A percentile compares a stretch with the other conserved stretches of the same genome.
These are phyloP conservation scores for Sarocladiaceae sp. DNA, from an alignment of 2,329 filamentous ascomycete genomes.

Conservation along the genomic window DNA sequence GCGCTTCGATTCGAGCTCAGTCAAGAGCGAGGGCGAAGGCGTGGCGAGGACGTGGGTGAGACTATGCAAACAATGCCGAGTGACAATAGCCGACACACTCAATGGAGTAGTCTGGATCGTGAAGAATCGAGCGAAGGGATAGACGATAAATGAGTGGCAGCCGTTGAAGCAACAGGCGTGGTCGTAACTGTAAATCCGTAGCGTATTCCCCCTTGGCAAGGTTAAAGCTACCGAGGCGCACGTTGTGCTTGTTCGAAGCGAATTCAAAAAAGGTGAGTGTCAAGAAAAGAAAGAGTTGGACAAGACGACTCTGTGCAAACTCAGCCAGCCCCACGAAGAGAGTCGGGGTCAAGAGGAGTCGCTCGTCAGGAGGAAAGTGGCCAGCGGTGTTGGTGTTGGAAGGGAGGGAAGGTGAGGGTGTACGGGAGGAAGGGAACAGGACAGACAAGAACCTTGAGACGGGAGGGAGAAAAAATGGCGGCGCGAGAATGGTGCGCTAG, in stretches of 20 bases:
- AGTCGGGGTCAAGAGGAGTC: slow-evolving; percentile 5
- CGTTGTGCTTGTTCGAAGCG: neutral
- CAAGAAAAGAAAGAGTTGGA: neutral
- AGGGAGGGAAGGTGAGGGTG: neutral
- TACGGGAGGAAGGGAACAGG: neutral
- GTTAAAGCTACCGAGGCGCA: neutral
- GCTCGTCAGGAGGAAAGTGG: neutral
- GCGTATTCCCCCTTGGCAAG: slow-evolving; percentile 5
- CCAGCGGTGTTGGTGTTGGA: neutral
- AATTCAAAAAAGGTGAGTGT: neutral
- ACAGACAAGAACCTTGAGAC: too few species aligned
- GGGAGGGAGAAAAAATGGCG: slow-evolving; percentile 4
- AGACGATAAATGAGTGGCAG: slow-evolving; percentile 3
- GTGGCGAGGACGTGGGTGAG: neutral
- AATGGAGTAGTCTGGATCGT: neutral
- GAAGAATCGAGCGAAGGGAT: slow-evolving; percentile 7
- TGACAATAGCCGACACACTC: neutral
- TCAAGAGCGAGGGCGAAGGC: neutral
- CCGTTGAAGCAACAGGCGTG: slow-evolving; percentile 5
- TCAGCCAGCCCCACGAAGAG: neutral
- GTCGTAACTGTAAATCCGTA: slow-evolving; percentile 5
- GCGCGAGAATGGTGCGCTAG: neutral
- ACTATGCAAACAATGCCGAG: neutral
- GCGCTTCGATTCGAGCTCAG: neutral
- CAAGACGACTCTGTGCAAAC: neutral